These are phyloP conservation scores for Penicillium sp. DNA, from an alignment of 2,329 filamentous ascomycete species.

Conservation along the genomic window DNA sequence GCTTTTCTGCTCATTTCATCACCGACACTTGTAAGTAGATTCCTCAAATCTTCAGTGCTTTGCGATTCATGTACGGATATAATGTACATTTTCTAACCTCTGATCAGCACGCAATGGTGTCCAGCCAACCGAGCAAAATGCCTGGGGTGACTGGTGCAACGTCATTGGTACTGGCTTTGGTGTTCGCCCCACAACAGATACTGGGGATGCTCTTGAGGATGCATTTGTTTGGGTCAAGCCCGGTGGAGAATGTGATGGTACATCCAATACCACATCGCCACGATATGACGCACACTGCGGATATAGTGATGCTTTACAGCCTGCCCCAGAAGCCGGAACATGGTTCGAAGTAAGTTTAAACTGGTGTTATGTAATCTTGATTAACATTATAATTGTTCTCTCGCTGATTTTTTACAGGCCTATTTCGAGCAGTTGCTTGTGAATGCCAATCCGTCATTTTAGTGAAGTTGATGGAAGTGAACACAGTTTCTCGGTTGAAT, in stretches of 20 bases:
- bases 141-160: constrained; percentile 71
- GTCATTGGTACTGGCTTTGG: constrained; percentile 65
- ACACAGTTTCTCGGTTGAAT: neutral
- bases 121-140: constrained; percentile 56
- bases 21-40: constrained; percentile 49
- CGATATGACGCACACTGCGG: constrained; percentile 61
- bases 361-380: constrained; percentile 1
- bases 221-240: constrained; percentile 73
- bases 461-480: neutral
- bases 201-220: constrained; percentile 60
- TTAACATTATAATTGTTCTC: constrained; percentile 3
- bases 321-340: constrained; percentile 68
- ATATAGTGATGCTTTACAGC: constrained; percentile 55
- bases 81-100: neutral
- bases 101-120: constrained; percentile 59
- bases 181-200: constrained; percentile 62
- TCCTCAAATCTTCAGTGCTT: neutral
- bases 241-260: constrained; percentile 58
- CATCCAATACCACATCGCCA: constrained; percentile 49
- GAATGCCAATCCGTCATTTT: constrained; percentile 31
- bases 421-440: constrained; percentile 32
- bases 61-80: neutral
- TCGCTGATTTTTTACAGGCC: constrained; percentile 27
- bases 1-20: constrained; percentile 58
- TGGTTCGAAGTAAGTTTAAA: constrained; percentile 61